Percentiles rank a stretch among this genome's conserved stretches.
phyloP scores from a whole-genome alignment of 768 basidiomycete genomes.

The Leucocoprinus leucothites region DNA sequence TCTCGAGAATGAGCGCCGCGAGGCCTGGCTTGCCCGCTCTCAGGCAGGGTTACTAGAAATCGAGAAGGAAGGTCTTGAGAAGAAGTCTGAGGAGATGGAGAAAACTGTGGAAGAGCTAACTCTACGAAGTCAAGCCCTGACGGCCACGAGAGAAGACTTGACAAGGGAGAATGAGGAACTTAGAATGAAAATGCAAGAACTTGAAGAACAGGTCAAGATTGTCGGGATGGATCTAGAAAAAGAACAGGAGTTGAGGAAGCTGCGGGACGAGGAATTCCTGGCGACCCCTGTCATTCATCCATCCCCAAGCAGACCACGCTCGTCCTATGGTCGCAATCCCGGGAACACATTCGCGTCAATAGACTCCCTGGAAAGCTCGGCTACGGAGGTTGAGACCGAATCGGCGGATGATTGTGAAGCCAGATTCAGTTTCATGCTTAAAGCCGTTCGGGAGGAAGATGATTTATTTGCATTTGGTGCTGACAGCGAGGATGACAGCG shows the following conservation, averaged over 20 bases:
- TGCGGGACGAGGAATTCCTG: slow-evolving; percentile 31
- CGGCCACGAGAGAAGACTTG: slow-evolving; percentile 25
- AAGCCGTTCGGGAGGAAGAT: slow-evolving; percentile 56
- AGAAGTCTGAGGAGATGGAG: slow-evolving; percentile 38
- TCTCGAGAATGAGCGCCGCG: slow-evolving; percentile 75
- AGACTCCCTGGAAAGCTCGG: slow-evolving; percentile 58
- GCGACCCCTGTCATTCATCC: slow-evolving; percentile 45
- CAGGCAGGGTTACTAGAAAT: slow-evolving; percentile 61
- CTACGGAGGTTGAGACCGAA: slow-evolving; percentile 65
- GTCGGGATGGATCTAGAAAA: slow-evolving; percentile 27
- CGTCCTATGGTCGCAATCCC: slow-evolving; percentile 28
- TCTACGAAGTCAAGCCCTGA: slow-evolving; percentile 24
- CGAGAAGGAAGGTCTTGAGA: slow-evolving; percentile 59
- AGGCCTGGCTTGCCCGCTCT: slow-evolving; percentile 83
- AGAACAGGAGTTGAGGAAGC: slow-evolving; percentile 21
- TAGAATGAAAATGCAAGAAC: slow-evolving; percentile 29
- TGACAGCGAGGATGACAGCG: slow-evolving; percentile 47
- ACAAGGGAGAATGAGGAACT: slow-evolving; percentile 34
- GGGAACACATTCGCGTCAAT: slow-evolving; percentile 56
- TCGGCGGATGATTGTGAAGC: slow-evolving; percentile 38
- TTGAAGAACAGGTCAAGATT: slow-evolving; percentile 51
- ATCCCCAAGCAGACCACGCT: slow-evolving; percentile 15
- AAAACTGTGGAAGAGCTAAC: slow-evolving; percentile 24
- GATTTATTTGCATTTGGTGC: slow-evolving; percentile 42
- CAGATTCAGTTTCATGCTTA: slow-evolving; percentile 45